These are phyloP conservation scores for Peltaster fructicola DNA, from an alignment of 2,329 filamentous ascomycete species.

Conservation along the genomic window DNA sequence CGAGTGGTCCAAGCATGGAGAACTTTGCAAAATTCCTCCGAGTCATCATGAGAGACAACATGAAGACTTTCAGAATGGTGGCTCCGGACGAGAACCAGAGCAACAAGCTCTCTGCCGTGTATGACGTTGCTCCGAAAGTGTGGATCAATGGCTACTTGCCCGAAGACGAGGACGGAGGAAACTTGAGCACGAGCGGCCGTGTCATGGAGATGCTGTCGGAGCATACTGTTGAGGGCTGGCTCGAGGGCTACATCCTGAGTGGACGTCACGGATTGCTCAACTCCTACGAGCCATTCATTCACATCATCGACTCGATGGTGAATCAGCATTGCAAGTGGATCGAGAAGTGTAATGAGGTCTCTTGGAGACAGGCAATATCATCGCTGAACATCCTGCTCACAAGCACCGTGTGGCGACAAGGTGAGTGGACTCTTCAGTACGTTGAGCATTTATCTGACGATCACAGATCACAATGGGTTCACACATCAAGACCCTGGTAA, in stretches of 20 bases:
- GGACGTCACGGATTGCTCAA: constrained; percentile 62
- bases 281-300: constrained; percentile 69
- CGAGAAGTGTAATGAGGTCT: constrained; percentile 63
- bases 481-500: constrained; percentile 66
- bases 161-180: constrained; percentile 58
- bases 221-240: constrained; percentile 63
- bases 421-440: no score
- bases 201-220: constrained; percentile 79
- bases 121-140: constrained; percentile 59
- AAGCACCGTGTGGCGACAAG: constrained; percentile 60
- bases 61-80: constrained; percentile 54
- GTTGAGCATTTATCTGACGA: no score
- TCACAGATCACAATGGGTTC: constrained; percentile 58
- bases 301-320: constrained; percentile 72
- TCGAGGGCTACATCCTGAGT: constrained; percentile 61
- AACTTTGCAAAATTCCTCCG: constrained; percentile 51
- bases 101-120: constrained; percentile 57
- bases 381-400: constrained; percentile 68
- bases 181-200: constrained; percentile 47
- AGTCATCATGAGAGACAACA: constrained; percentile 49
- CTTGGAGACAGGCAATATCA: constrained; percentile 56
- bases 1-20: constrained; percentile 42
- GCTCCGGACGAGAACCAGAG: constrained; percentile 69
- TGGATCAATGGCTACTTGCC: constrained; percentile 67
- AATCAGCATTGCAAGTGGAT: constrained; percentile 79